These are phyloP conservation scores for Maudiozyma bulderi DNA, from an alignment of 805 yeast genomes.

Conservation along the genomic window DNA sequence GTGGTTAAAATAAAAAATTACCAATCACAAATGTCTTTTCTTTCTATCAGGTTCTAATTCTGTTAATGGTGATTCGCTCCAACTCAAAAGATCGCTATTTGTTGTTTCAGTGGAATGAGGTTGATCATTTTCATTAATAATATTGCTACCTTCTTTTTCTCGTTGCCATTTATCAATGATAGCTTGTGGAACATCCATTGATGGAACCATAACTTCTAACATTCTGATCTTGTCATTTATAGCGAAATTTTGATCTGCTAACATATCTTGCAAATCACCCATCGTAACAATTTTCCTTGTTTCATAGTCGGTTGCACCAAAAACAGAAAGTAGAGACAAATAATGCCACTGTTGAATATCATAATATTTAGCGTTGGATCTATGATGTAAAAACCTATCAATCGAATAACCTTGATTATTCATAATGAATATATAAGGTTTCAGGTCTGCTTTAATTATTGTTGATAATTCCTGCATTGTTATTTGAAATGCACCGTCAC, in stretches of 20 bases:
- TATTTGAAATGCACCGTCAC: constrained; percentile 62
- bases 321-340: constrained; percentile 36
- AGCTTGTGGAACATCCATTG: constrained; percentile 47
- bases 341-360: constrained; percentile 58
- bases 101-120: neutral
- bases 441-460: constrained; percentile 43
- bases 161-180: constrained; percentile 20
- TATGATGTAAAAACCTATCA: constrained; percentile 53
- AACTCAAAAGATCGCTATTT: neutral
- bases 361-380: constrained; percentile 41
- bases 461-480: constrained; percentile 58
- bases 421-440: constrained; percentile 49
- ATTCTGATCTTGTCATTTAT: constrained; percentile 39
- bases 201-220: constrained; percentile 48
- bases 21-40: neutral
- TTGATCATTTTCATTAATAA: neutral
- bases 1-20: neutral
- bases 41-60: constrained; percentile 1
- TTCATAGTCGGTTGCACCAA: constrained; percentile 45
- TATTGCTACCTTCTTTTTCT: constrained; percentile 16
- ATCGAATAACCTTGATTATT: constrained; percentile 62
- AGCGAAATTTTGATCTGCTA: constrained; percentile 33
- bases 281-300: constrained; percentile 37
- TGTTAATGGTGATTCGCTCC: neutral
- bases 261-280: constrained; percentile 39